Conservation (phyloP, 176 grass and related monocot genomes). For the Hordeum vulgare region MorexV3_pseudomolecules_assembly NC_058518.1:498360785-498361284, state of each 20-base stretch:
- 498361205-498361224: conserved; percentile 3
- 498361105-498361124: too few species aligned
- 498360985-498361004: conserved; percentile 69
- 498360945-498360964: neutral
- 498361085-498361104: too few species aligned
- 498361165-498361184: conserved; percentile 58
- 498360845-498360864: too few species aligned
- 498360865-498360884: neutral
- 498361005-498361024: conserved; percentile 60
- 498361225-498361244: neutral
- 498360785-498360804: too few species aligned
- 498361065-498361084: conserved; percentile 21
- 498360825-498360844: too few species aligned
- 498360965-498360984: conserved; percentile 41
- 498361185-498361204: conserved; percentile 82
- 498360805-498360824: too few species aligned
- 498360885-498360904: neutral
- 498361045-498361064: too few species aligned
- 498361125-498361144: neutral
- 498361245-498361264: neutral
- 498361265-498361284: neutral
- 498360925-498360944: neutral
- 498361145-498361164: neutral
- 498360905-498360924: too few species aligned
- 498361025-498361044: conserved; percentile 30